Conservation (phyloP, 2,329 filamentous ascomycete species). For the Alternaria hordeiaustralica region DNA sequence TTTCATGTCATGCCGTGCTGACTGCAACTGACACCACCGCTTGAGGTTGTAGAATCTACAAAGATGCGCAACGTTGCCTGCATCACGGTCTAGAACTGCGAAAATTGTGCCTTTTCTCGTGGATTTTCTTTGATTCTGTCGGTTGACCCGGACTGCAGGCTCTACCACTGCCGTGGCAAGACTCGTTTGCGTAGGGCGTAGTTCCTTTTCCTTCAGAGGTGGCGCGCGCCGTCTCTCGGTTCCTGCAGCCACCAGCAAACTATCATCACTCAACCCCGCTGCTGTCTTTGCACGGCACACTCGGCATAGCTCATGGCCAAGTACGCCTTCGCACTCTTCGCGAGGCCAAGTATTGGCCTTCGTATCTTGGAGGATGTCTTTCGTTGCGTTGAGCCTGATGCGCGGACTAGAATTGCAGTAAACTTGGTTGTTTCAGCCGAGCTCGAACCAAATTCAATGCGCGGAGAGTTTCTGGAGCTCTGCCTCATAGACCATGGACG, state of each 20-base stretch:
- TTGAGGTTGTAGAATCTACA: background rate
- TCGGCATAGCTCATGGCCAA: slow-evolving; percentile 7
- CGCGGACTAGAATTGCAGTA: background rate
- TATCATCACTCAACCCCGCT: background rate
- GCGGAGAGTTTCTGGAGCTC: background rate
- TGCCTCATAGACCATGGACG: background rate
- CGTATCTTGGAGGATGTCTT: slow-evolving; percentile 19
- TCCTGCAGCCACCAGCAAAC: slow-evolving; percentile 8
- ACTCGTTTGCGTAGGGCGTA: background rate
- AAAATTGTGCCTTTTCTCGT: background rate
- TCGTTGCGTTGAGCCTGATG: background rate
- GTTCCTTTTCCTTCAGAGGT: background rate
- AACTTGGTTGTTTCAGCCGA: slow-evolving; percentile 14
- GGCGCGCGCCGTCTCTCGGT: slow-evolving; percentile 5
- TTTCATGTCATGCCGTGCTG: background rate
- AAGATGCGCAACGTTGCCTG: background rate
- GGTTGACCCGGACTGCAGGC: background rate
- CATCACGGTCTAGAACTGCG: background rate
- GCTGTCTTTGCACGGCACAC: background rate
- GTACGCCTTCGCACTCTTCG: slow-evolving; percentile 1
- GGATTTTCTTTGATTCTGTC: background rate
- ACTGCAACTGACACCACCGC: background rate
- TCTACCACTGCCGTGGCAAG: background rate
- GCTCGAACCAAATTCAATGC: slow-evolving; percentile 4
- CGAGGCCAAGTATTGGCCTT: slow-evolving; percentile 23